A percentile compares a stretch with the other conserved stretches of the same genome.
phyloP scores from a whole-genome alignment of 1,284 basidiomycete genomes.

The Ganoderma lingzhi region DNA sequence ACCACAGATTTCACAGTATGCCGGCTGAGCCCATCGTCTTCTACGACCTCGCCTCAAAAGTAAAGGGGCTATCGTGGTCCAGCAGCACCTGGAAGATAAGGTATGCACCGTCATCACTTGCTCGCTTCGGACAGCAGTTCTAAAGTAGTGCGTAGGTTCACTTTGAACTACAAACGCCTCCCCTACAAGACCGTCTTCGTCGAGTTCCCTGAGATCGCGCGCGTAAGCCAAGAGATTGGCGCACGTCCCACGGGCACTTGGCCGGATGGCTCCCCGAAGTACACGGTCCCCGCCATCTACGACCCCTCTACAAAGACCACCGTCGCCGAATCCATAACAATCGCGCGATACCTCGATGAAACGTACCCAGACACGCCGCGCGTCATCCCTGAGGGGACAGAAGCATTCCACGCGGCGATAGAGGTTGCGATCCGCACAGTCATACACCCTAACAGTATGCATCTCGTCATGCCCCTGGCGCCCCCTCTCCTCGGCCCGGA shows the following conservation, averaged over 20 bases:
- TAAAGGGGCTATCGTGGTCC: slow-evolving; percentile 24
- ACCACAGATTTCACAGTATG: background rate
- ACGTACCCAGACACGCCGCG: slow-evolving; percentile 49
- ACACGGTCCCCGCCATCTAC: slow-evolving; percentile 36
- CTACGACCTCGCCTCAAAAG: slow-evolving; percentile 39
- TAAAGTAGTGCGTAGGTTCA: slow-evolving; percentile 21
- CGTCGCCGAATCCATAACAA: slow-evolving; percentile 50
- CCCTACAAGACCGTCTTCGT: slow-evolving; percentile 39
- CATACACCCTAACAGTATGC: slow-evolving; percentile 6
- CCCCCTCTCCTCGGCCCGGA: slow-evolving; percentile 20
- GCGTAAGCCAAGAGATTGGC: slow-evolving; percentile 21
- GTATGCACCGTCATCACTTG: slow-evolving; percentile 16
- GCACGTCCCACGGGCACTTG: slow-evolving; percentile 32
- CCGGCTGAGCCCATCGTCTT: slow-evolving; percentile 24
- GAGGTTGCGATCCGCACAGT: slow-evolving; percentile 23
- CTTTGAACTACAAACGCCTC: slow-evolving; percentile 39
- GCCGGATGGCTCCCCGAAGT: slow-evolving; percentile 24
- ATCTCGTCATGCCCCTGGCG: slow-evolving; percentile 19
- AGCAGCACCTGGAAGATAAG: slow-evolving; percentile 19
- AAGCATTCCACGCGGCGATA: slow-evolving; percentile 28
- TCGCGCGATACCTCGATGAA: slow-evolving; percentile 55
- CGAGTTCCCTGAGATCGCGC: slow-evolving; percentile 36
- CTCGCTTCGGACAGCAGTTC: background rate
- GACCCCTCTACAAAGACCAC: slow-evolving; percentile 42
- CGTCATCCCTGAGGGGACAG: slow-evolving; percentile 37